These are phyloP conservation scores for Metarhizium robertsii DNA, from an alignment of 2,329 filamentous ascomycete species.

Conservation along the genomic window DNA sequence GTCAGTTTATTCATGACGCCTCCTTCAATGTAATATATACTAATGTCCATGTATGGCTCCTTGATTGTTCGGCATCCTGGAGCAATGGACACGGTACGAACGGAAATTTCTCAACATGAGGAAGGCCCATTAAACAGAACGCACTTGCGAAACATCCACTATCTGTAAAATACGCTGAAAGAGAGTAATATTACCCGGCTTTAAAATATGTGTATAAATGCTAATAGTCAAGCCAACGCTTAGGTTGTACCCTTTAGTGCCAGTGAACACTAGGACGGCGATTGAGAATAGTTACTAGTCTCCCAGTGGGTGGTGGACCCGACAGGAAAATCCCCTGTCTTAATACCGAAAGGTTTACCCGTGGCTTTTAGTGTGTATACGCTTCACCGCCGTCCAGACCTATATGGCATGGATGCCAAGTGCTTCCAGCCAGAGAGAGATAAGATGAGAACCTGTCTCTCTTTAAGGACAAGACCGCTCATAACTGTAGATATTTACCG, in stretches of 20 bases:
- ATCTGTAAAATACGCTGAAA: neutral
- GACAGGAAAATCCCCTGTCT: neutral
- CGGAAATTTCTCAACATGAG: neutral
- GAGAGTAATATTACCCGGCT: neutral
- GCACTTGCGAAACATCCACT: neutral
- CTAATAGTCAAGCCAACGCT: neutral
- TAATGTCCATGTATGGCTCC: neutral
- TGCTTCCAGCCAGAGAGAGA: neutral
- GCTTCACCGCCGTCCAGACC: neutral
- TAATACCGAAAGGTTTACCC: neutral
- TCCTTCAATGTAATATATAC: neutral
- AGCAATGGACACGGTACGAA: neutral
- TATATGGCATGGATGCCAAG: neutral
- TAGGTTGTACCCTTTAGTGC: neutral
- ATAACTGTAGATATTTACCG: neutral
- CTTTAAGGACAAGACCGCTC: neutral
- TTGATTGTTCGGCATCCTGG: neutral
- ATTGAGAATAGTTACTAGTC: neutral
- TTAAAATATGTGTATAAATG: neutral
- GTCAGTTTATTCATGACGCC: neutral
- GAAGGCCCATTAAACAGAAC: neutral
- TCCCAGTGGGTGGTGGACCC: neutral
- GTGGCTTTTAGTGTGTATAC: neutral
- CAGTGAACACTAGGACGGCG: neutral
- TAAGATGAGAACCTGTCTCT: neutral